Base-by-base conservation (phyloP, 805 yeast species). In the Yarrowia phangngaensis region DNA sequence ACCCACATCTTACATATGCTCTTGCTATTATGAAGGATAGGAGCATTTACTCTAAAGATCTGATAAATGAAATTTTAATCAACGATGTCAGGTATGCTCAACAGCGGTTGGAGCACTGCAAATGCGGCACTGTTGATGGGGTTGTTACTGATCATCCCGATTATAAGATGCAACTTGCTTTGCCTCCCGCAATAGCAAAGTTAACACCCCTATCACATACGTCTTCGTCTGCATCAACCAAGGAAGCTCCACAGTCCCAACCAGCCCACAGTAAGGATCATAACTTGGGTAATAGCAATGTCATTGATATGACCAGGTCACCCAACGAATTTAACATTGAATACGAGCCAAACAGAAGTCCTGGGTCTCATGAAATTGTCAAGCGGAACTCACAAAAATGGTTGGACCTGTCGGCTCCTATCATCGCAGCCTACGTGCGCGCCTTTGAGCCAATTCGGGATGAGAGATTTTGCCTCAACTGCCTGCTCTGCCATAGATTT, bases 291-390 rank as follows among this genome's bases (percentile, higher is more conserved):
- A n/a, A n/a, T n/a, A n/a, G n/a, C n/a, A n/a, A n/a, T n/a, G n/a
- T n/a, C n/a, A n/a, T n/a, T n/a, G n/a, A n/a, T n/a, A n/a, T n/a
- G n/a, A n/a, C n/a, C n/a, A n/a, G n/a, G n/a, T n/a, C n/a, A n/a
- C n/a, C n/a, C n/a, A n/a, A n/a, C n/a, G n/a, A n/a, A n/a, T n/a
- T n/a, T n/a, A n/a, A n/a, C n/a, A n/a, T n/a, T n/a, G n/a, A n/a
- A n/a, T n/a, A n/a, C n/a, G n/a, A n/a, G n/a, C n/a, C n/a, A n/a
- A n/a, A n/a, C n/a, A n/a, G n/a, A n/a, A n/a, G n/a, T n/a, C n/a
- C n/a, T n/a, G n/a, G n/a, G n/a, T 35, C 43, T 5, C 43, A 35
- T n/a, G 43, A 35, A 9, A 35, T 35, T 5, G 43, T 30, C 16
- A 35, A 35, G 13, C 12, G 43, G 13, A 35, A 24, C 30, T 29